phyloP scores from a whole-genome alignment of 169 alveolate genomes.

The Theileria parva region DNA sequence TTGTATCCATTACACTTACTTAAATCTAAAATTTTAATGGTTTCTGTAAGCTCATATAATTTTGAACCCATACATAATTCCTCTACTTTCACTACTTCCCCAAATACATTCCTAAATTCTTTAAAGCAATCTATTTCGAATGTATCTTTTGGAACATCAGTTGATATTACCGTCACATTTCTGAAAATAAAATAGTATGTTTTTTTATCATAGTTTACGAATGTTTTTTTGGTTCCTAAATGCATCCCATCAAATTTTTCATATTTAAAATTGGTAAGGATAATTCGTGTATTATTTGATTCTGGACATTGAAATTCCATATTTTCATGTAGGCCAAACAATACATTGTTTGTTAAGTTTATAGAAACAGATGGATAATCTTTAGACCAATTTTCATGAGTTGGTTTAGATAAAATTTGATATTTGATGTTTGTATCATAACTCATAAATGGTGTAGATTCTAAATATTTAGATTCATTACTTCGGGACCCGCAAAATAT shows the following conservation, averaged over 20 bases:
- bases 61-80: not conserved
- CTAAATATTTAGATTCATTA: not conserved
- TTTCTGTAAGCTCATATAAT: not conserved
- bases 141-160: not conserved
- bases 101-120: not conserved
- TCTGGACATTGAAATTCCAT: no score
- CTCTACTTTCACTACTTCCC: not conserved
- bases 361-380: no score
- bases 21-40: slow-evolving; percentile 12
- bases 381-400: no score
- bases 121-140: not conserved
- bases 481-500: no score
- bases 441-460: not conserved
- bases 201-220: no score
- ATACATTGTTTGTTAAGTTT: no score
- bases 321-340: no score
- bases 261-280: no score
- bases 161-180: not conserved
- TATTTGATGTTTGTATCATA: not conserved
- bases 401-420: no score
- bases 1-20: not conserved
- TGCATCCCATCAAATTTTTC: no score
- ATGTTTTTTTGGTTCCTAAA: no score
- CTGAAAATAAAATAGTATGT: not conserved
- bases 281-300: no score